These are phyloP conservation scores for Trichoderma orchidacearum DNA, from an alignment of 495 filamentous ascomycete genomes.

Conservation along the genomic window DNA sequence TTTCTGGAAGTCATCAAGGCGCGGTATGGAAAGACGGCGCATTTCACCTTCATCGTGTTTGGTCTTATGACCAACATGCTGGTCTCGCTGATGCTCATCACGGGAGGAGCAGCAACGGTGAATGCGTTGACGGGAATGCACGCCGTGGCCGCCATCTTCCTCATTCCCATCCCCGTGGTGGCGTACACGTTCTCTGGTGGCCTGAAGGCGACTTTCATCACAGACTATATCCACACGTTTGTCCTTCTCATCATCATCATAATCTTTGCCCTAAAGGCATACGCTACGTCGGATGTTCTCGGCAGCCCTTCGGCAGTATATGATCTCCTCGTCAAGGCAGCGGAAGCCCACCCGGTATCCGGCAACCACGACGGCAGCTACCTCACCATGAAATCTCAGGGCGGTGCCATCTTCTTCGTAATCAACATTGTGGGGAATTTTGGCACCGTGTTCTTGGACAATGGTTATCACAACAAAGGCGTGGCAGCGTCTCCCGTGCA, in stretches of 20 bases:
- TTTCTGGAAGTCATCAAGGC: constrained; percentile 61
- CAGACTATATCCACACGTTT: constrained; percentile 19
- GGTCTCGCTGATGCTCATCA: constrained; percentile 82
- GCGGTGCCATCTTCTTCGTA: constrained; percentile 33
- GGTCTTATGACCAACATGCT: constrained; percentile 75
- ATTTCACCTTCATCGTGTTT: constrained; percentile 67
- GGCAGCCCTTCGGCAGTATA: constrained; percentile 32
- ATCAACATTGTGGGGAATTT: constrained; percentile 27
- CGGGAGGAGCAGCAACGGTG: constrained; percentile 80
- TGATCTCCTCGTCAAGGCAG: constrained; percentile 32
- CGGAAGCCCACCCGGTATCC: constrained; percentile 25
- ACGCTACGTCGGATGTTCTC: constrained; percentile 27
- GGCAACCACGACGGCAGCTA: constrained; percentile 37
- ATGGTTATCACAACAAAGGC: constrained; percentile 35
- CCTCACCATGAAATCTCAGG: constrained; percentile 36
- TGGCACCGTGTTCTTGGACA: constrained; percentile 28
- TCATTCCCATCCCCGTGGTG: constrained; percentile 16
- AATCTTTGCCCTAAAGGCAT: constrained; percentile 34
- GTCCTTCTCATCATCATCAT: constrained; percentile 29
- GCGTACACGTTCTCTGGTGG: constrained; percentile 18
- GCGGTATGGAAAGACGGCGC: constrained; percentile 46
- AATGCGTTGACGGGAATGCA: constrained; percentile 74
- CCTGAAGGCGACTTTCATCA: constrained; percentile 29
- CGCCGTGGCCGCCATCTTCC: constrained; percentile 73
- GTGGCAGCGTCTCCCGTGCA: constrained; percentile 32